Conservation (phyloP, 2,329 filamentous ascomycete species). For the Penicillium capsulatum region DNA sequence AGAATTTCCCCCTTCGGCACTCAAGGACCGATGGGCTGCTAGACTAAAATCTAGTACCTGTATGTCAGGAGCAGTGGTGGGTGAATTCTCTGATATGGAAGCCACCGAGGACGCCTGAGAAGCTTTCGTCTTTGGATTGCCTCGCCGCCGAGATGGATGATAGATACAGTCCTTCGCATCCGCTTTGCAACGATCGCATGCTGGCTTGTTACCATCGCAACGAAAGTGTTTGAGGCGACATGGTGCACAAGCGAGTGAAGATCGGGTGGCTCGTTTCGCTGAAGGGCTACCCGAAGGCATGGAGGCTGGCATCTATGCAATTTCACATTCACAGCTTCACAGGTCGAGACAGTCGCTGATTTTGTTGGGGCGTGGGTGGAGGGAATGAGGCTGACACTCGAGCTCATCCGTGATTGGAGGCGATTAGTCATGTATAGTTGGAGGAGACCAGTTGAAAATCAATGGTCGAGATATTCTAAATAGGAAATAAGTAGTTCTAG, state of each 20-base stretch:
- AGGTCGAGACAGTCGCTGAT: no score
- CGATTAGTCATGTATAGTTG: no score
- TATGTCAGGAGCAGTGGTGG: no score
- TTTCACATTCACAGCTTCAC: not conserved
- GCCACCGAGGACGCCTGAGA: no score
- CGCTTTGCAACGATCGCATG: constrained; percentile 42
- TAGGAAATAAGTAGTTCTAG: no score
- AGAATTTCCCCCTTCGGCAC: constrained; percentile 11
- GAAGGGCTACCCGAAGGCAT: constrained; percentile 1
- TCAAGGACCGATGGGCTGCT: not conserved
- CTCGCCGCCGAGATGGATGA: constrained; percentile 47
- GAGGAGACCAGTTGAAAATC: no score
- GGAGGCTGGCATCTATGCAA: not conserved
- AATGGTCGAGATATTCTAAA: no score
- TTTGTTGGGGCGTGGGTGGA: no score
- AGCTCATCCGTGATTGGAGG: no score
- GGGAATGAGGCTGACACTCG: no score
- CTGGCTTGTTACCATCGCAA: constrained; percentile 46
- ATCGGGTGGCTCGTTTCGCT: constrained; percentile 13
- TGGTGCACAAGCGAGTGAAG: constrained; percentile 28
- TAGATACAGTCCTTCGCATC: constrained; percentile 47
- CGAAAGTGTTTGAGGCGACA: constrained; percentile 43
- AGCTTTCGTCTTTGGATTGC: not conserved
- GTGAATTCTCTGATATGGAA: no score
- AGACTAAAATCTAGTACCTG: not conserved